phyloP scores from a whole-genome alignment of 2,329 filamentous ascomycete species.

The Lecanicillium sp. region DNA sequence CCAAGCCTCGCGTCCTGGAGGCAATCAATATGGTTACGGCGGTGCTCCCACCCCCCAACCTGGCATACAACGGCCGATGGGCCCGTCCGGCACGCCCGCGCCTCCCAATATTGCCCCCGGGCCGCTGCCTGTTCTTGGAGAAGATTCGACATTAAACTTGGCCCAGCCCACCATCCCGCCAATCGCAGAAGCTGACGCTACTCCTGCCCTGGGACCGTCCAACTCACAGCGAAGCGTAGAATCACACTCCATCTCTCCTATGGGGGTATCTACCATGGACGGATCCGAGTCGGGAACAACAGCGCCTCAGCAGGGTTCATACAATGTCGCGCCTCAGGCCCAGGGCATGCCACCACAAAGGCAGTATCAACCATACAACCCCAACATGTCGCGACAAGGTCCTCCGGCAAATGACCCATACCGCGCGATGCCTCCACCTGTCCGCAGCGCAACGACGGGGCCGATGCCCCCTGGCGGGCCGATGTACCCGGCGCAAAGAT shows the following conservation, averaged over 20 bases:
- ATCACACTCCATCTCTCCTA: not conserved
- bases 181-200: not conserved
- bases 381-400: slow-evolving; percentile 25
- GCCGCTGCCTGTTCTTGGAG: not conserved
- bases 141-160: not conserved
- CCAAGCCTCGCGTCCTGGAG: slow-evolving; percentile 20
- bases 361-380: slow-evolving; percentile 26
- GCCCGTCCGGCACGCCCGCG: not conserved
- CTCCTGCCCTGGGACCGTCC: not conserved
- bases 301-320: too few species aligned
- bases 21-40: slow-evolving; percentile 1
- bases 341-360: slow-evolving; percentile 15
- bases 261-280: not conserved
- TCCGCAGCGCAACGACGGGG: slow-evolving; percentile 24
- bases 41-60: not conserved
- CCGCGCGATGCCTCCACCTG: not conserved
- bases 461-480: slow-evolving; percentile 29
- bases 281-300: too few species aligned
- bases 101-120: not conserved
- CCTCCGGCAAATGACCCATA: slow-evolving; percentile 15
- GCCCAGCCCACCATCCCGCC: not conserved
- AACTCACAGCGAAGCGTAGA: slow-evolving; percentile 6
- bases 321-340: slow-evolving; percentile 1
- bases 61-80: not conserved
- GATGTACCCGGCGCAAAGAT: slow-evolving; percentile 35